Percentiles rank a stretch among this genome's conserved stretches.
These are phyloP conservation scores for Fusarium nelsonii DNA, from an alignment of 2,329 filamentous ascomycete species.

Conservation along the genomic window DNA sequence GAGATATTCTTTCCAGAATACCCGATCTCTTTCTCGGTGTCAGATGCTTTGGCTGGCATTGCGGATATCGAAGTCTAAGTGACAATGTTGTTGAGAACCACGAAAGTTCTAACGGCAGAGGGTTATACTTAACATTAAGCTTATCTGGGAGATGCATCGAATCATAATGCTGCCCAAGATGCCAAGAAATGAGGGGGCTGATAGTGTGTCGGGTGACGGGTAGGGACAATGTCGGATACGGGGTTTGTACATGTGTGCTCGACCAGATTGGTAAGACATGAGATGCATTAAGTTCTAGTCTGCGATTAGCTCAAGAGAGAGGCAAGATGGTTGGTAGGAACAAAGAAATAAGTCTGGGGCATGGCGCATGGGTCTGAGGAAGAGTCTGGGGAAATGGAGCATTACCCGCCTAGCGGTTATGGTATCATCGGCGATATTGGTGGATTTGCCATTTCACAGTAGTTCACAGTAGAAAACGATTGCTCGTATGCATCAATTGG, in stretches of 20 bases:
- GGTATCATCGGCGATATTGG: not conserved
- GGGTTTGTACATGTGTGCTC: conserved; percentile 1
- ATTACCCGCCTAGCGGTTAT: conserved; percentile 6
- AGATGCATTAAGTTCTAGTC: not conserved
- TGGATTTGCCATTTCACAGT: no score
- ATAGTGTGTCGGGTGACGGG: conserved; percentile 20
- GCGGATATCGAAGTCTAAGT: no score
- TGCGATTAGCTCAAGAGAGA: not conserved
- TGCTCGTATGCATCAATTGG: no score
- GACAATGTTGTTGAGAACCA: no score
- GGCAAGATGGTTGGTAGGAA: not conserved
- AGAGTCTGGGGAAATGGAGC: conserved; percentile 8
- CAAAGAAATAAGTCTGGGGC: conserved; percentile 3
- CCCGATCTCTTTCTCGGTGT: conserved; percentile 3
- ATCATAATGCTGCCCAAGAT: not conserved
- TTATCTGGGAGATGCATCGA: not conserved
- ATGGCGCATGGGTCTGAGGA: conserved; percentile 3
- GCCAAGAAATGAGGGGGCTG: conserved; percentile 26
- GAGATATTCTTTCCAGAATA: not conserved
- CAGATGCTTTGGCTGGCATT: conserved; percentile 9
- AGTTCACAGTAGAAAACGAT: no score
- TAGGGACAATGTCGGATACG: conserved; percentile 9
- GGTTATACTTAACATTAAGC: not conserved
- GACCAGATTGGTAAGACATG: not conserved
- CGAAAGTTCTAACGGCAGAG: not conserved